These are phyloP conservation scores for Heteromeles arbutifolia DNA, from an alignment of 306 rosid genomes.

Conservation along the genomic window DNA sequence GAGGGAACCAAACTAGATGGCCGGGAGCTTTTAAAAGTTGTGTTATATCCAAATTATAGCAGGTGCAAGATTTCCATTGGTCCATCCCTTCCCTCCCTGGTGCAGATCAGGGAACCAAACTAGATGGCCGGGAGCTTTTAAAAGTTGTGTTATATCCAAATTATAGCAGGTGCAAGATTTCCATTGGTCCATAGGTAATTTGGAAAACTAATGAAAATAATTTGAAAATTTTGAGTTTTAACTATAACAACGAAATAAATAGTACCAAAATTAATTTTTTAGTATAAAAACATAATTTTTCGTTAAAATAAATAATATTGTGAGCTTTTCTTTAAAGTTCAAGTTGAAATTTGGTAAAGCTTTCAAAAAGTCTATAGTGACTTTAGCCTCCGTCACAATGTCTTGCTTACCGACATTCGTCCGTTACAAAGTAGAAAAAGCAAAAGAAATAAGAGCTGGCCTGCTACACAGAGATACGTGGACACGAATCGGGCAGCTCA, in stretches of 20 bases:
- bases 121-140: too few relatives aligned
- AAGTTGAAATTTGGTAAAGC: too few relatives aligned
- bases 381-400: not conserved
- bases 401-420: not conserved
- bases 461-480: not conserved
- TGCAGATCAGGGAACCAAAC: not conserved
- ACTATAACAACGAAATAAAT: too few relatives aligned
- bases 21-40: not conserved
- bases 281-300: too few relatives aligned
- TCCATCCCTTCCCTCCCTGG: not conserved
- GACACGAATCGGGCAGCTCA: constrained; percentile 6
- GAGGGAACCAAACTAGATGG: not conserved
- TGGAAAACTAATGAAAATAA: too few relatives aligned
- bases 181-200: too few relatives aligned
- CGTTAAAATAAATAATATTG: too few relatives aligned
- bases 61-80: not conserved
- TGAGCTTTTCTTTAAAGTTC: too few relatives aligned
- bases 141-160: not conserved
- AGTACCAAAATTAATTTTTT: too few relatives aligned
- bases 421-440: too few relatives aligned
- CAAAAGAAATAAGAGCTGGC: not conserved
- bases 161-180: not conserved
- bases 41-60: not conserved
- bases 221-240: too few relatives aligned
- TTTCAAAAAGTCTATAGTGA: not conserved